Evolutionary conservation across 2,329 filamentous ascomycete species (phyloP).

Genomic region (Fusarium sp.): DNA sequence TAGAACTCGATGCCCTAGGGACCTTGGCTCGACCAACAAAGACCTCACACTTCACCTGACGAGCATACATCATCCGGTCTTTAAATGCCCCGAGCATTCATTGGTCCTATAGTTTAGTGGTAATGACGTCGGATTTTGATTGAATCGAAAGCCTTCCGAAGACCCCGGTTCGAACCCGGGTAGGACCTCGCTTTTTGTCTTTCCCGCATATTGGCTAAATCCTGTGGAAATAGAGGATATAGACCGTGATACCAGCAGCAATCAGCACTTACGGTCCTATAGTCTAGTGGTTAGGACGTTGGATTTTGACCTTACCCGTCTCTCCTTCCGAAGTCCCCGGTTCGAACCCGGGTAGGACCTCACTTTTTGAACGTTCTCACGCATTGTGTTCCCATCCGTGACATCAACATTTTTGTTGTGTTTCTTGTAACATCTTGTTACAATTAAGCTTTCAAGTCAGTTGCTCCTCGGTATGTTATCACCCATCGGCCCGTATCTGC

Average conservation of each 20-base stretch:
- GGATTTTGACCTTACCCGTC: constrained; percentile 25
- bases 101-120: constrained; percentile 38
- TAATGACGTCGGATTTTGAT: constrained; percentile 39
- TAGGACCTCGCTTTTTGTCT: constrained; percentile 30
- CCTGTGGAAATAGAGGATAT: too few relatives aligned
- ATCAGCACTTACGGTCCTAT: constrained; percentile 13
- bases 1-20: too few relatives aligned
- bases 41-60: too few relatives aligned
- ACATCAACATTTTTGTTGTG: too few relatives aligned
- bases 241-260: accelerated
- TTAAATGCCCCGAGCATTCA: not conserved
- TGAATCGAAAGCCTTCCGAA: constrained; percentile 27
- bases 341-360: constrained; percentile 38
- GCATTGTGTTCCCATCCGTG: too few relatives aligned
- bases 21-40: too few relatives aligned
- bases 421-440: too few relatives aligned
- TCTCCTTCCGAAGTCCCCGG: constrained; percentile 28
- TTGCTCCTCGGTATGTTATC: too few relatives aligned
- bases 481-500: too few relatives aligned
- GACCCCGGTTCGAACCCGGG: constrained; percentile 38
- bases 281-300: constrained; percentile 38
- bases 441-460: too few relatives aligned
- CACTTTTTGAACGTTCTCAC: not conserved
- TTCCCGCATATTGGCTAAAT: accelerated
- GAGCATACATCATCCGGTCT: not conserved